A percentile compares a stretch with the other conserved stretches of the same genome.
Conservation (phyloP, 352 stramenopile species). For the Globisporangium cylindrosporum region DNA sequence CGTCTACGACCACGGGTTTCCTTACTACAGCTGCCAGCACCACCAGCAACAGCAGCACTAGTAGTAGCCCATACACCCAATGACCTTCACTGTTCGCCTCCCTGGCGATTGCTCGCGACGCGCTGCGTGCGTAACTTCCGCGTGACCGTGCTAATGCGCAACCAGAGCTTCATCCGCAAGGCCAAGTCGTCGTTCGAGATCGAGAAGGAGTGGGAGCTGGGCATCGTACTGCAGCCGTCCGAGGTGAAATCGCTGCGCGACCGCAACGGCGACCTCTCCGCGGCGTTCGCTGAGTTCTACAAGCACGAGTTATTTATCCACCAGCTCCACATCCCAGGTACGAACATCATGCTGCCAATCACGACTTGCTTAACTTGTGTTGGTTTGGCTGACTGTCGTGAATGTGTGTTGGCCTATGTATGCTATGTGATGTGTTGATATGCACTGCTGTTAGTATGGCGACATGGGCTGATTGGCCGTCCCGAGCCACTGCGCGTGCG, state of each 20-base stretch:
- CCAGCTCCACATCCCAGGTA: constrained; percentile 76
- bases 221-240: constrained; percentile 65
- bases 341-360: not conserved
- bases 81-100: not conserved
- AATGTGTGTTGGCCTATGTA: not conserved
- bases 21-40: not conserved
- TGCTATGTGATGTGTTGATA: not conserved
- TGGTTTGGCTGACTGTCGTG: not conserved
- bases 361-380: not conserved
- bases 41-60: not conserved
- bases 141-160: constrained; percentile 58
- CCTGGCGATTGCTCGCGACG: constrained; percentile 7
- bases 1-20: not conserved
- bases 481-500: constrained; percentile 65
- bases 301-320: constrained; percentile 72
- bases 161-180: constrained; percentile 66
- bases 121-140: constrained; percentile 53
- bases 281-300: constrained; percentile 75
- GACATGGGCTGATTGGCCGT: constrained; percentile 67
- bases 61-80: not conserved
- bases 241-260: constrained; percentile 76
- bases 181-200: constrained; percentile 44
- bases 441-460: constrained; percentile 46
- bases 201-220: constrained; percentile 75
- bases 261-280: constrained; percentile 67